Conservation (phyloP, 2,329 filamentous ascomycete species). For the Aspergillus japonicus region DNA sequence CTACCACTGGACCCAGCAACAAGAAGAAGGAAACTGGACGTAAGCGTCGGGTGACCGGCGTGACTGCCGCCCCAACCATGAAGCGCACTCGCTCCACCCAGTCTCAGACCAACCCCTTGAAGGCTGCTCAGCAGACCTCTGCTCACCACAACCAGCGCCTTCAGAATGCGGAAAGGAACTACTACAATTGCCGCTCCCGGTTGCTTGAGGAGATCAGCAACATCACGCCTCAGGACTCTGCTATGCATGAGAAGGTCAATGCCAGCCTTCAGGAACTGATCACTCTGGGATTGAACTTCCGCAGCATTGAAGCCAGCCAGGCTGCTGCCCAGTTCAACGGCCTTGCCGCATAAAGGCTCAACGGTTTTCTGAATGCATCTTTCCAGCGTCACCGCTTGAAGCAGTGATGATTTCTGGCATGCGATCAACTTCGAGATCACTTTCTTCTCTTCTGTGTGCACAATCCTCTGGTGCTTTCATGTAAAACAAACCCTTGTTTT, state of each 20-base stretch:
- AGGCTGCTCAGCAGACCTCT: conserved; percentile 33
- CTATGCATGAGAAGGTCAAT: conserved; percentile 46
- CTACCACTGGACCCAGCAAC: conserved; percentile 32
- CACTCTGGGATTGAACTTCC: conserved; percentile 44
- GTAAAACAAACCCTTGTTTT: neutral
- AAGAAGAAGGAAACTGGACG: conserved; percentile 44
- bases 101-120: conserved; percentile 36
- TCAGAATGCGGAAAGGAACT: conserved; percentile 43
- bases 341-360: conserved; percentile 32
- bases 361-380: neutral
- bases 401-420: neutral
- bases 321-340: conserved; percentile 36
- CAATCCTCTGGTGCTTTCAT: neutral
- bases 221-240: conserved; percentile 42
- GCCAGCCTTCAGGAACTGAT: conserved; percentile 45
- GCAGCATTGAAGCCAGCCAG: conserved; percentile 44
- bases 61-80: conserved; percentile 40
- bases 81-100: conserved; percentile 44
- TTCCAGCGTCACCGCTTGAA: conserved; percentile 1
- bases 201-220: conserved; percentile 40
- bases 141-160: conserved; percentile 41
- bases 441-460: neutral
- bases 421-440: neutral
- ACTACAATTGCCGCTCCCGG: conserved; percentile 42
- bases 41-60: conserved; percentile 41